Evolutionary conservation across 371 early-diverging fungal species (phyloP).

Genomic region (Fennellomyces sp.): DNA sequence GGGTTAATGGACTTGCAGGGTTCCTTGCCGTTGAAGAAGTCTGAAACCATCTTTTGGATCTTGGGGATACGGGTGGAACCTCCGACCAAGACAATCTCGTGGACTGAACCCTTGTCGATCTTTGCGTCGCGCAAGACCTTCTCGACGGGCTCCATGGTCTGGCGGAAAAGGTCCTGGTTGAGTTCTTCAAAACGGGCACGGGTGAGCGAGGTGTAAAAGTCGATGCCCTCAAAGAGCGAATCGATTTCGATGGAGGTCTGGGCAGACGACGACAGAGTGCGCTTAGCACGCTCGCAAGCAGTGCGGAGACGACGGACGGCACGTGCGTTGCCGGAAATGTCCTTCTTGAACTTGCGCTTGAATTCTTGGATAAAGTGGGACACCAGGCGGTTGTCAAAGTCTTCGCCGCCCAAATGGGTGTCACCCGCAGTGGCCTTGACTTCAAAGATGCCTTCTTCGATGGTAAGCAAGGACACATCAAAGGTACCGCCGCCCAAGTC

Average conservation of each 20-base stretch:
- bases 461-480: slow-evolving; percentile 92
- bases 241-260: slow-evolving; percentile 90
- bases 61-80: slow-evolving; percentile 99
- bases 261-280: slow-evolving; percentile 87
- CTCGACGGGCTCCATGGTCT: slow-evolving; percentile 84
- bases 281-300: slow-evolving; percentile 97
- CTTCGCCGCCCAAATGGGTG: slow-evolving; percentile 98
- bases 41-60: slow-evolving; percentile 96
- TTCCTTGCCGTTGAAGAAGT: slow-evolving; percentile 91
- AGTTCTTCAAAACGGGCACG: slow-evolving; percentile 95
- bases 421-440: slow-evolving; percentile 96
- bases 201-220: slow-evolving; percentile 88
- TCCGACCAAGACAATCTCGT: slow-evolving; percentile 99
- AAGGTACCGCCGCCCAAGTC: slow-evolving; percentile 97
- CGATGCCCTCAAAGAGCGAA: slow-evolving; percentile 89
- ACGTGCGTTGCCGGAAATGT: slow-evolving; percentile 83
- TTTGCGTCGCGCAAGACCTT: slow-evolving; percentile 90
- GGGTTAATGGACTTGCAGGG: slow-evolving; percentile 93
- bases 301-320: slow-evolving; percentile 93
- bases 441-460: slow-evolving; percentile 90
- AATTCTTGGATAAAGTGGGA: slow-evolving; percentile 82
- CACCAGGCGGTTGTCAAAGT: slow-evolving; percentile 93
- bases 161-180: slow-evolving; percentile 83
- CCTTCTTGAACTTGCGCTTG: slow-evolving; percentile 84
- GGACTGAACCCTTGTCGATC: slow-evolving; percentile 90